Conservation (phyloP, 1,139 yeast species). For the Nakaseomyces sp. region DNA sequence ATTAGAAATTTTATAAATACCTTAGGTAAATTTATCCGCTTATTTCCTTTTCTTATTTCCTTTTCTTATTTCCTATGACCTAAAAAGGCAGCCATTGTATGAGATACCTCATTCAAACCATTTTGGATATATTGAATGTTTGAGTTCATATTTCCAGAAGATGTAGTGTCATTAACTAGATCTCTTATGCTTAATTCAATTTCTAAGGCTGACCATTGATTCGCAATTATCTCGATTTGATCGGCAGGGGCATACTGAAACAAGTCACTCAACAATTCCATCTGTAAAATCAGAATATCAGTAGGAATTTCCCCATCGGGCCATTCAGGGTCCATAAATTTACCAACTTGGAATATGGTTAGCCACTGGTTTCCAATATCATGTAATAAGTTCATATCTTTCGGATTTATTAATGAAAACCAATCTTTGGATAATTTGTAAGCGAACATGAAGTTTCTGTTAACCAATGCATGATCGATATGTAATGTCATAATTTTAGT, state of each 20-base stretch:
- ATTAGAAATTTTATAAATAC: too few relatives aligned
- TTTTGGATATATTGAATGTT: constrained; percentile 3
- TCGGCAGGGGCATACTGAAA: constrained; percentile 38
- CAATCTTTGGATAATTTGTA: constrained; percentile 33
- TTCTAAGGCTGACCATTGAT: constrained; percentile 39
- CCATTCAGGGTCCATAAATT: constrained; percentile 40
- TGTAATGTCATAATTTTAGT: constrained; percentile 40
- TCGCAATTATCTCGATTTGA: constrained; percentile 34
- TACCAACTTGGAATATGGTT: constrained; percentile 52
- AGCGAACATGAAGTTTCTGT: constrained; percentile 48
- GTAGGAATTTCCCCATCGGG: constrained; percentile 32
- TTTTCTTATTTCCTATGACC: constrained; percentile 8
- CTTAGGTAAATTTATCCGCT: too few relatives aligned
- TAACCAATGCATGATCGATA: constrained; percentile 49
- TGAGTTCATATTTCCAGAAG: constrained; percentile 10
- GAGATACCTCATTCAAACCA: constrained; percentile 9
- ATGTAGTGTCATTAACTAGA: constrained; percentile 21
- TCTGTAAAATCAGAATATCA: constrained; percentile 36
- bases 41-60: too few relatives aligned
- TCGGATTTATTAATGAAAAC: constrained; percentile 16
- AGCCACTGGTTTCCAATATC: constrained; percentile 37
- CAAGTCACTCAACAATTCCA: constrained; percentile 42
- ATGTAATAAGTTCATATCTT: not conserved
- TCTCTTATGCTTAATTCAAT: constrained; percentile 30
- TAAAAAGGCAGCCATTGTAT: constrained; percentile 8